Evolutionary conservation across 768 basidiomycete genomes (phyloP).

Genomic region (Termitomyces sp.): DNA sequence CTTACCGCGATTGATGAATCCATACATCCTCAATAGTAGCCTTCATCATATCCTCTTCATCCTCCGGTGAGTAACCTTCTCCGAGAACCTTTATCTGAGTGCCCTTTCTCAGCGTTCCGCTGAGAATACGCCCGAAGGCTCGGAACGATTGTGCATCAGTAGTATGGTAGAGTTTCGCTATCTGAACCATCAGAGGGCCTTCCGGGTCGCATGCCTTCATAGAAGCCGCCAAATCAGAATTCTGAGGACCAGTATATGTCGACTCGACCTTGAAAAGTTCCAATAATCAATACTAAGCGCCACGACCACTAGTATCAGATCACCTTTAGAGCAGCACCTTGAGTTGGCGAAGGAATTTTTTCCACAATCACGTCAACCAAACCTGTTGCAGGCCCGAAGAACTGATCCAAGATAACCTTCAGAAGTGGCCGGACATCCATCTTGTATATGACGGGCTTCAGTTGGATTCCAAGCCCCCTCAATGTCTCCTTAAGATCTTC

Average conservation of each 20-base stretch:
- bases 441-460: slow-evolving; percentile 95
- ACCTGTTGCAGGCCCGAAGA: slow-evolving; percentile 89
- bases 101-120: slow-evolving; percentile 83
- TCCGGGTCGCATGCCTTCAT: slow-evolving; percentile 83
- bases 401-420: slow-evolving; percentile 91
- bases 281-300: background rate
- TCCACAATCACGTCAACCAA: slow-evolving; percentile 90
- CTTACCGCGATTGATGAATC: slow-evolving; percentile 86
- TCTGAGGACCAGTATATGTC: slow-evolving; percentile 87
- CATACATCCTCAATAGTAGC: slow-evolving; percentile 81
- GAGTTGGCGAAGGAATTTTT: slow-evolving; percentile 80
- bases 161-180: slow-evolving; percentile 94
- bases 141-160: slow-evolving; percentile 96
- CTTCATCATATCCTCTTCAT: slow-evolving; percentile 97
- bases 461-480: slow-evolving; percentile 65
- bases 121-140: slow-evolving; percentile 91
- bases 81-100: slow-evolving; percentile 92
- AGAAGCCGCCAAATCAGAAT: slow-evolving; percentile 65
- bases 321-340: slow-evolving; percentile 58
- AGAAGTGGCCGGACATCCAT: slow-evolving; percentile 96
- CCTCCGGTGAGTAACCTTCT: slow-evolving; percentile 97
- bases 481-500: slow-evolving; percentile 84
- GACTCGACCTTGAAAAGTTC: slow-evolving; percentile 52
- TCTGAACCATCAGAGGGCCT: slow-evolving; percentile 89
- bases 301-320: background rate